Evolutionary conservation across 2,329 filamentous ascomycete genomes (phyloP), one percentile per base, ranked within the genome.

Genomic region (Teratosphaeria epicoccoides): DNA sequence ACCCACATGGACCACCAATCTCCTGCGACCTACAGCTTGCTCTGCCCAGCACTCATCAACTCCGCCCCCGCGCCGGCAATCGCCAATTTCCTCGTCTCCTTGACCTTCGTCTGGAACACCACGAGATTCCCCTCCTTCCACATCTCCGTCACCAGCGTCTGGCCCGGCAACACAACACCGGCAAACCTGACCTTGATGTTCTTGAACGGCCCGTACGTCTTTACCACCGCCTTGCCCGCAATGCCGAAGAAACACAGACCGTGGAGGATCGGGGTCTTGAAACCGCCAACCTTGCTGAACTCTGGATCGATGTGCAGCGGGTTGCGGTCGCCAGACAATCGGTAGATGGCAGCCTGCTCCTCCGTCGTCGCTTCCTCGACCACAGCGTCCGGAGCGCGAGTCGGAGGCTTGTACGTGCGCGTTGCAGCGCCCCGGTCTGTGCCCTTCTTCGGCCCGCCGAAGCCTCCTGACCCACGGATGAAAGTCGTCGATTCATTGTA

Each of bases 401-500:
- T 74, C 1, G 93, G 93, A 24, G 87, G 80, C 68, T 81, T 81
- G 74, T 97, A 90, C 24, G 83, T 74, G 2, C 86, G 84, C 2
- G 88, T 95, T 44, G 87, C 82, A 14, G 85, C 82, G 54, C 91
- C 90, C 51, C 93, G 81, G 63, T 95, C 85, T 17, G 72, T 66
- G 24, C 84, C 82, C 73, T 90, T 91, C 71, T 81, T 83, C 50
- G 83, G 79, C 7, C 93, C 93, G 51, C 85, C 89, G 64, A 97
- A 97, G 51, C 90, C 89, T 58, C 93, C 93, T 53, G 84, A 85
- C 47, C 91, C 91, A 53, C 91, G 84, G 58, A 98, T 82, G 76
- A 98, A 96, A 59, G 90, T 81, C n/a, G 86, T 91, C 57, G 81
- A 82, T 71, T 98, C 93, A 72, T 96, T 97, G 78, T 97, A 97